Evolutionary conservation across 78 protist genomes (phyloP), one percentile per base, ranked within the genome.

Genomic region (Guillardia theta): DNA sequence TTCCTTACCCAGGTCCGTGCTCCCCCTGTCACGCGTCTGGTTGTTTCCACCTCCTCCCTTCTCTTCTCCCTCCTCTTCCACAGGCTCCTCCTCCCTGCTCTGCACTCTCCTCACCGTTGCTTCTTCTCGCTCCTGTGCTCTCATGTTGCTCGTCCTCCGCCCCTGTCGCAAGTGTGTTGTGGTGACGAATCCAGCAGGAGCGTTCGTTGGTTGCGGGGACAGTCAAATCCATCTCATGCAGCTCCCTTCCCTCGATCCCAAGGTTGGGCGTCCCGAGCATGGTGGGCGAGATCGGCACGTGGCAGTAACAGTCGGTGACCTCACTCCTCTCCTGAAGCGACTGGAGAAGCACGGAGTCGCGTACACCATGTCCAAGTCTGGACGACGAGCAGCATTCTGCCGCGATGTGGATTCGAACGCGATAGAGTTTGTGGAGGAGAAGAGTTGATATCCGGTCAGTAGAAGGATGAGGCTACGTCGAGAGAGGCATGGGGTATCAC

Each of bases 231-330:
- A 78, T 36, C 90, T 78, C 50, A 78, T 78, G 90, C 9, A 78
- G 48, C 48, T 78, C 43, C 90, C 90, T 8, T 6, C 10, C 30
- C 90, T 48, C 10, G 90, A 78, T 36, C 47, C 50, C 33, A 37
- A 50, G 21, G 50, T 44, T 0, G 90, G 90, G 0, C 45, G 90
- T 10, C 90, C 90, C 0, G 90, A 43, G 21, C 90, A 78, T 19
- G 90, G 90, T 44, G 90, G 90, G 4, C 90, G 90, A 30, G 90
- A 78, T 8, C 90, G 90, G 18, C 90, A 78, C 24, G 48, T 78
- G 0, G 90, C 90, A 0, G 48, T 78, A 4, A 78, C 90, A 1
- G 33, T 78, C 12, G 43, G 24, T 18, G 44, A 43, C 48, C 19
- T 78, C 1, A 50, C 39, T 43, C 50, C 45, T 43, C 90, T 78